Conservation (phyloP, 2,329 filamentous ascomycete species). For the Tolypocladium nubicola region DNA sequence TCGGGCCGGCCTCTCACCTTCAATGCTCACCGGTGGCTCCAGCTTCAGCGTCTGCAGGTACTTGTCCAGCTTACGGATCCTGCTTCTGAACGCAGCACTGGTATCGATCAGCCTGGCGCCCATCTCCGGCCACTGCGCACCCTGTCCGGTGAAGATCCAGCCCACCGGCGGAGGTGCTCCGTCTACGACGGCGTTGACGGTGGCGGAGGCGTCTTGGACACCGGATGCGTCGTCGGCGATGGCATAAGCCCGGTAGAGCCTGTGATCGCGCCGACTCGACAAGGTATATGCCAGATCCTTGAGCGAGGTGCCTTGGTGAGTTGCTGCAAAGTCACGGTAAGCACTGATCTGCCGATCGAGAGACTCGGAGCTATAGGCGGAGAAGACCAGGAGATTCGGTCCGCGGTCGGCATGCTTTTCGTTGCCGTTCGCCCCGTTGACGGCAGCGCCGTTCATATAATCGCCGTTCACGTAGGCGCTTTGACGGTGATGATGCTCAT, state of each 20-base stretch:
- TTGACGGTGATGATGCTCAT: no score
- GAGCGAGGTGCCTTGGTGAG: neutral
- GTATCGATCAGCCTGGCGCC: constrained; percentile 10
- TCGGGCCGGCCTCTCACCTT: constrained; percentile 6
- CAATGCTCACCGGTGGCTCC: constrained; percentile 5
- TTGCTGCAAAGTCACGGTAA: constrained; percentile 2
- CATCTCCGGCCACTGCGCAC: constrained; percentile 24
- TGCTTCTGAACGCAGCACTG: constrained; percentile 1
- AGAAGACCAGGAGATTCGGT: neutral
- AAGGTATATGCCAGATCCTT: neutral
- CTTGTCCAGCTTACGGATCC: constrained; percentile 4
- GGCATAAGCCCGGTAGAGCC: neutral
- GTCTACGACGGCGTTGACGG: neutral
- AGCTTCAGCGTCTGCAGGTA: constrained; percentile 2
- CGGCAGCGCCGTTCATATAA: no score
- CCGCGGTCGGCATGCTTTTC: no score
- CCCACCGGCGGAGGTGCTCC: neutral
- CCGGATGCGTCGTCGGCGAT: neutral
- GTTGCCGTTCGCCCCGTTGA: neutral
- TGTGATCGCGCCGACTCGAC: neutral
- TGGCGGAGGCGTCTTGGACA: neutral
- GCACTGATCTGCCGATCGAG: constrained; percentile 12
- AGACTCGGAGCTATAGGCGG: neutral
- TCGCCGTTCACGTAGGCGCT: no score
- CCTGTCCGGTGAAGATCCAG: constrained; percentile 23